Base-by-base conservation (phyloP, 2,329 filamentous ascomycete species). In the Penicillium hordei region DNA sequence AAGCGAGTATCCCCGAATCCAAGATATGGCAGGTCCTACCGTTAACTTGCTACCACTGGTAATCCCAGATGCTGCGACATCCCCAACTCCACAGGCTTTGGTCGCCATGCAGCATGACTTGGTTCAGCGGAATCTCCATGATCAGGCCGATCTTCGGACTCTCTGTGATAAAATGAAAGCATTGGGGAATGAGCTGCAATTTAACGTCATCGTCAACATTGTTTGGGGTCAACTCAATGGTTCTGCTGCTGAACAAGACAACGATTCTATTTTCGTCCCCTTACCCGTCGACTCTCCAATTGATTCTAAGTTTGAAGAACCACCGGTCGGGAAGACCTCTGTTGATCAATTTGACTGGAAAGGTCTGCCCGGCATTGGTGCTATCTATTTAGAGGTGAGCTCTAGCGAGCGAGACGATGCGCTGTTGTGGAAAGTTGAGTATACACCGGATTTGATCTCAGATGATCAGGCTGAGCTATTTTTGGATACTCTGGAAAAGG, bases 131-230 rank as follows among this genome's bases (percentile, higher is more conserved):
- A n/a, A 29, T 23, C 8, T 38, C 13, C 33, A 55, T 25, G 52
- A 55, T 13, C 52, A 55, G 23, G 27, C 23, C 10, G 36, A 55
- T 34, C 43, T 48, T 48, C 23, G 31, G n/a, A 21, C 9, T 21
- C 43, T 55, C 1, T 39, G 8, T 17, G 17, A 17, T 7, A 42
- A 25, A 12, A 48, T 55, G 44, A 48, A 31, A 17, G n/a, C 23
- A 17, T 13, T 55, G 7, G 52, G 52, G 6, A 45, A 55, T 19
- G 43, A 48, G 17, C 19, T 55, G 12, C 25, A 48, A 10, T 55
- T 55, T 36, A 55, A 55, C 6, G 15, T 55, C 12, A 31, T 55
- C 33, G 52, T 55, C 19, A 55, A 55, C 9, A 48, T 55, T 42
- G n/a, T 48, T 48, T 55, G 34, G 52, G n/a, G 43, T 27, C 43